A percentile compares a stretch with the other conserved stretches of the same genome.
Conservation (phyloP, 805 yeast species). For the Ogataea pini region DNA sequence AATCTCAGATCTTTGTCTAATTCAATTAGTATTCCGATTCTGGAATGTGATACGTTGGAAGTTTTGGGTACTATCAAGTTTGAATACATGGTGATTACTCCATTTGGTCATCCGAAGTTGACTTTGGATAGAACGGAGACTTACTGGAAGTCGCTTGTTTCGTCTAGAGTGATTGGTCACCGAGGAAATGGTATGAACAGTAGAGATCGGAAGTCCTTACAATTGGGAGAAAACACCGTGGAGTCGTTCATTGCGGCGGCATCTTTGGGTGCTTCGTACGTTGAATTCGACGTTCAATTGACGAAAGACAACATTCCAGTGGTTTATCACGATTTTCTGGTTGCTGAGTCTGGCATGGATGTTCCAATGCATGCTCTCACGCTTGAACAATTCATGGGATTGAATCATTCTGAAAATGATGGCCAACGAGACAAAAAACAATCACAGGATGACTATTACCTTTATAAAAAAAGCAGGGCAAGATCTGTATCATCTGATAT, state of each 20-base stretch:
- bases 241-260: slow-evolving; percentile 97
- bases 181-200: slow-evolving; percentile 92
- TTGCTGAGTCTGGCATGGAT: slow-evolving; percentile 94
- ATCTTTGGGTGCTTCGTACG: slow-evolving; percentile 92
- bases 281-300: slow-evolving; percentile 94
- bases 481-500: slow-evolving; percentile 38
- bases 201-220: slow-evolving; percentile 70
- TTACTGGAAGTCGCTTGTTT: slow-evolving; percentile 87
- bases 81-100: slow-evolving; percentile 68
- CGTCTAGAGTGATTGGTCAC: slow-evolving; percentile 93
- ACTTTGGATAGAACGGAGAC: slow-evolving; percentile 67
- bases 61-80: slow-evolving; percentile 76
- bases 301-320: slow-evolving; percentile 92
- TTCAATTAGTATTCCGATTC: slow-evolving; percentile 68
- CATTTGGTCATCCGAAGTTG: slow-evolving; percentile 73
- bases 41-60: slow-evolving; percentile 70
- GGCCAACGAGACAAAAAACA: slow-evolving; percentile 16
- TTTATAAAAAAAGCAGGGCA: slow-evolving; percentile 33
- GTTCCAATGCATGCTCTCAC: slow-evolving; percentile 94
- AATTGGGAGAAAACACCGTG: slow-evolving; percentile 92
- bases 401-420: slow-evolving; percentile 37
- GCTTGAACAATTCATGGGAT: slow-evolving; percentile 77
- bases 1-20: slow-evolving; percentile 67
- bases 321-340: slow-evolving; percentile 90
- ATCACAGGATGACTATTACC: slow-evolving; percentile 33